Base-by-base conservation (phyloP, 345 rosid species). In the Populus davidiana region DNA sequence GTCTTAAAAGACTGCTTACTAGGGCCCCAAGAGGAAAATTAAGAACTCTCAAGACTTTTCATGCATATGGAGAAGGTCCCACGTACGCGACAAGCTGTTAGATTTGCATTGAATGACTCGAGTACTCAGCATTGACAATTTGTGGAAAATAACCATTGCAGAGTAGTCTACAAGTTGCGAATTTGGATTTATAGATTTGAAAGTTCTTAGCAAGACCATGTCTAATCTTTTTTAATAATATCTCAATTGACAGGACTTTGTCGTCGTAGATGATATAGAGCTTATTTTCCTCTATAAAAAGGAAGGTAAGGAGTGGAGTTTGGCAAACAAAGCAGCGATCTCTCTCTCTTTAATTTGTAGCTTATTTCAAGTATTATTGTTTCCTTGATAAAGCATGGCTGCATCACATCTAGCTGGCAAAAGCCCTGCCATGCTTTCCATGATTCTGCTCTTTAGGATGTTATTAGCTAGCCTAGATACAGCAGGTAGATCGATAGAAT, bases 401-500 rank as follows among this genome's bases (percentile, higher is more conserved):
- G 31, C 1, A 8, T 31, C 69, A 9, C 36, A 21, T 54, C 10
- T 23, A 5, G 35, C 56, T 44, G 50, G 44, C n/a, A 62, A n/a
- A 33, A 6, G 0, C 72, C 39, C 29, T 20, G 72, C 72, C 56
- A n/a, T 61, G 18, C 36, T 82, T 41, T 49, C 74, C 20, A 16
- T 25, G 0, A 25, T 67, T 23, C 56, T 79, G 8, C 47, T 70
- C 21, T 29, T 83, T 39, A 76, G 59, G 27, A 50, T 83, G 4
- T 68, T 79, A 8, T 59, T 77, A 6, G 74, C 78, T 39, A 61
- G 29, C 49, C 33, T 79, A 2, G 78, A 83, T 0, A 50, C 75
- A 79, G 44, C 82, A 76, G 85, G 82, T 72, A 41, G 27, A 27
- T 27, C 27, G 27, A 0, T 27, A 11, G 9, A 43, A 20, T 59